These are phyloP conservation scores for Tremella fuciformis DNA, from an alignment of 768 basidiomycete species.

Conservation along the genomic window DNA sequence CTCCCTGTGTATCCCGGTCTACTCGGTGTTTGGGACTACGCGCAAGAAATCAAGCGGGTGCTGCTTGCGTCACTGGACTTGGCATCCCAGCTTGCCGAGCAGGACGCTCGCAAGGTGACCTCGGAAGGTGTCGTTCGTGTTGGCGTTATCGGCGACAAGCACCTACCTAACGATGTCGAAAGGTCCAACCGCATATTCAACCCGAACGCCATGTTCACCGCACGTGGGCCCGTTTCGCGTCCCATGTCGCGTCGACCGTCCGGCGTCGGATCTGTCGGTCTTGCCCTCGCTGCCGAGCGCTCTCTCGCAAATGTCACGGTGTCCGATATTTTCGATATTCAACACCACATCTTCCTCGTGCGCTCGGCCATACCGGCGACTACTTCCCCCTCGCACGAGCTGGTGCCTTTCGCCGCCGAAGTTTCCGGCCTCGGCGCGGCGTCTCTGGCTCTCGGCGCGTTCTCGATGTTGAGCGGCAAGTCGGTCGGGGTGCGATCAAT, in stretches of 20 bases:
- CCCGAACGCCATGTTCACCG: conserved; percentile 95
- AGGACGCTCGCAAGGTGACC: conserved; percentile 72
- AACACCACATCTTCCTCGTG: conserved; percentile 65
- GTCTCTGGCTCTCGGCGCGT: conserved; percentile 64
- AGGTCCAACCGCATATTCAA: conserved; percentile 79
- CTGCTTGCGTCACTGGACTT: conserved; percentile 78
- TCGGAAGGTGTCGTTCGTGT: conserved; percentile 66
- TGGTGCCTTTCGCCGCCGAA: conserved; percentile 57
- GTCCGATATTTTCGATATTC: conserved; percentile 80
- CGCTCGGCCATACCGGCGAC: conserved; percentile 53
- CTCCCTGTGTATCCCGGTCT: conserved; percentile 82
- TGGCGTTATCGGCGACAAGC: conserved; percentile 65
- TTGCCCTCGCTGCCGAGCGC: conserved; percentile 71
- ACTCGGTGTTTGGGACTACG: conserved; percentile 79
- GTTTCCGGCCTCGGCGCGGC: conserved; percentile 57
- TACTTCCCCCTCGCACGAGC: conserved; percentile 38
- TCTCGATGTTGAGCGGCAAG: conserved; percentile 86
- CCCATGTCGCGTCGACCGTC: conserved; percentile 69
- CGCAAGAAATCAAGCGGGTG: conserved; percentile 68
- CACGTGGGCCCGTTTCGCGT: conserved; percentile 63
- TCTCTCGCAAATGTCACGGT: conserved; percentile 77
- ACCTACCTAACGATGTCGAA: conserved; percentile 73
- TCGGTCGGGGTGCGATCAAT: conserved; percentile 70
- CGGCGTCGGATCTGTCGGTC: conserved; percentile 72
- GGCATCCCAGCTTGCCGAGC: conserved; percentile 74